These are phyloP conservation scores for Lentinula sp. DNA, from an alignment of 768 basidiomycete species.

Conservation along the genomic window DNA sequence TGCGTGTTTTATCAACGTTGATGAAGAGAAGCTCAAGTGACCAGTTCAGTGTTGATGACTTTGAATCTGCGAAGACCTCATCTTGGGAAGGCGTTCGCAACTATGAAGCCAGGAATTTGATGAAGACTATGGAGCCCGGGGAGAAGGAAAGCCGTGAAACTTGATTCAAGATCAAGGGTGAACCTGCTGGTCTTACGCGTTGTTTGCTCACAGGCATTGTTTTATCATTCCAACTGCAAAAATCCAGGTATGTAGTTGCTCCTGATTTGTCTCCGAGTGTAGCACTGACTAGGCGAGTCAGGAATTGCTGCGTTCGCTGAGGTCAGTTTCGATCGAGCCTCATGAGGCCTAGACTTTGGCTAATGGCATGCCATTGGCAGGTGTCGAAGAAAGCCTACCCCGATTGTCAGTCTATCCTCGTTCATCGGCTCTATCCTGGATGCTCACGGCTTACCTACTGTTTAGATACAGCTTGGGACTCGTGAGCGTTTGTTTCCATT, in stretches of 20 bases:
- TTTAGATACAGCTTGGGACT: conserved; percentile 86
- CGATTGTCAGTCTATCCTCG: conserved; percentile 55
- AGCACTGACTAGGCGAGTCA: conserved; percentile 13
- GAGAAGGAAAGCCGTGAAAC: conserved; percentile 55
- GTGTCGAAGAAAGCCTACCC: conserved; percentile 85
- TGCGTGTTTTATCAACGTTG: conserved; percentile 12
- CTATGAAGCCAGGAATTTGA: conserved; percentile 75
- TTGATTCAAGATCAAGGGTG: background rate
- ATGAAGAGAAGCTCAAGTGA: background rate
- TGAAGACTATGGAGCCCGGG: conserved; percentile 73
- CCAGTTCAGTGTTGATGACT: conserved; percentile 85
- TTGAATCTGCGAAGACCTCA: conserved; percentile 63
- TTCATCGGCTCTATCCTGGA: background rate
- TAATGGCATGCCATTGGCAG: conserved; percentile 36
- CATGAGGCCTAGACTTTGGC: background rate
- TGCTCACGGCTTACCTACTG: background rate
- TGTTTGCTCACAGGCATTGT: conserved; percentile 49
- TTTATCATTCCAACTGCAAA: conserved; percentile 88
- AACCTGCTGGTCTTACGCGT: background rate
- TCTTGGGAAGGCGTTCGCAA: conserved; percentile 89
- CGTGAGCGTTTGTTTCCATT: conserved; percentile 36
- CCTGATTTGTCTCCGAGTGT: background rate
- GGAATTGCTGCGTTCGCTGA: conserved; percentile 81
- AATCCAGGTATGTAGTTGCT: conserved; percentile 48
- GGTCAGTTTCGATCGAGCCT: conserved; percentile 32